A percentile compares a stretch with the other conserved stretches of the same genome.
Conservation (phyloP, 139 green algal species). For the Volvox africanus region DNA sequence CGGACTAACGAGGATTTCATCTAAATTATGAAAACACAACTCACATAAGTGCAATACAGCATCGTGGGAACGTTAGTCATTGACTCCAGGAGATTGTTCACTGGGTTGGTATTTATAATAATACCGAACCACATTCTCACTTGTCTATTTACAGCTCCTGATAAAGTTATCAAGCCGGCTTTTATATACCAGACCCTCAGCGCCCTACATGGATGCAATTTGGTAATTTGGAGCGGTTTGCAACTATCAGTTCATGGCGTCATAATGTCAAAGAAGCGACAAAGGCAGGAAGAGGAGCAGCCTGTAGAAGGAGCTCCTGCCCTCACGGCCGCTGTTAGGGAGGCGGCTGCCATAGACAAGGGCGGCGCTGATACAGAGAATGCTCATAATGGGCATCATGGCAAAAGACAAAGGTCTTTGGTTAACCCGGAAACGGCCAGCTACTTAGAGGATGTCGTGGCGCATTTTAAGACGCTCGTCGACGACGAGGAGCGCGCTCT, state of each 20-base stretch:
- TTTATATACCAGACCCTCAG: too few species aligned
- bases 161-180: too few species aligned
- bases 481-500: constrained; percentile 75
- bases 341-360: not conserved
- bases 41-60: too few species aligned
- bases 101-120: too few species aligned
- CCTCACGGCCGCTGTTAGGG: not conserved
- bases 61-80: too few species aligned
- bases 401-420: not conserved
- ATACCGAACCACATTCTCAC: too few species aligned
- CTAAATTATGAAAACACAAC: too few species aligned
- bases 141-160: too few species aligned
- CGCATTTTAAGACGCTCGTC: constrained; percentile 69
- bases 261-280: constrained; percentile 4
- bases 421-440: constrained; percentile 11
- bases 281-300: not conserved
- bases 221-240: not conserved
- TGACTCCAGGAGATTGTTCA: too few species aligned
- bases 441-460: constrained; percentile 63
- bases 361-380: not conserved
- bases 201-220: not conserved
- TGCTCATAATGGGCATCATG: not conserved
- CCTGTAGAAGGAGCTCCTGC: not conserved
- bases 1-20: too few species aligned
- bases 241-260: not conserved